Evolutionary conservation across 192 early-diverging fungal genomes (phyloP).

Genomic region (Coemansia sp.): DNA sequence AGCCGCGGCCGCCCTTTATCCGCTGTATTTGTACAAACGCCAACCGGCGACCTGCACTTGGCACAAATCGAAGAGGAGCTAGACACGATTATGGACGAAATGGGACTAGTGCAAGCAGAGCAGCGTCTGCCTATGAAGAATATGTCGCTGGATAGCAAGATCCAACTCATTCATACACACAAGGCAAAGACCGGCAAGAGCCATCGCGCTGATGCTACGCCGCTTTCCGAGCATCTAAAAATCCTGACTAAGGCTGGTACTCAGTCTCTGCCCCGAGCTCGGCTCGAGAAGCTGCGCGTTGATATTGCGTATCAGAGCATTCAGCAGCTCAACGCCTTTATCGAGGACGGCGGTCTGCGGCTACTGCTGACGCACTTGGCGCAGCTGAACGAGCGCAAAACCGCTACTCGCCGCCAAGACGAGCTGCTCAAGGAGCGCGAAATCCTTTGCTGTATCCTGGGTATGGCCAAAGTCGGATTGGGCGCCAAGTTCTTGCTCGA

Average conservation of each 20-base stretch:
- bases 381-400: conserved; percentile 39
- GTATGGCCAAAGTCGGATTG: conserved; percentile 26
- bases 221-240: conserved; percentile 48
- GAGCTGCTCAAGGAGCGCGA: conserved; percentile 50
- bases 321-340: conserved; percentile 39
- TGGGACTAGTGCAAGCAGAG: conserved; percentile 43
- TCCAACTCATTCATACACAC: conserved; percentile 50
- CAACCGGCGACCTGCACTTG: conserved; percentile 31
- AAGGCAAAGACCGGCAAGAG: conserved; percentile 14
- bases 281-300: conserved; percentile 49
- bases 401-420: conserved; percentile 32
- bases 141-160: conserved; percentile 44
- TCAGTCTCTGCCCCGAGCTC: conserved; percentile 48
- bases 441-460: conserved; percentile 44
- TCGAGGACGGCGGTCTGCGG: conserved; percentile 45
- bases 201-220: conserved; percentile 8
- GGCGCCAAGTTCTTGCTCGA: conserved; percentile 24
- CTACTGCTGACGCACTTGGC: conserved; percentile 42
- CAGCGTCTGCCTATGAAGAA: conserved; percentile 49
- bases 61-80: conserved; percentile 53
- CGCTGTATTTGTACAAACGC: conserved; percentile 13
- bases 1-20: conserved; percentile 25
- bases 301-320: conserved; percentile 52
- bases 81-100: conserved; percentile 51
- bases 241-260: conserved; percentile 35